A percentile compares a stretch with the other conserved stretches of the same genome.
Conservation (phyloP, 176 grass and related monocot genomes). For the Musa itinerans region DNA sequence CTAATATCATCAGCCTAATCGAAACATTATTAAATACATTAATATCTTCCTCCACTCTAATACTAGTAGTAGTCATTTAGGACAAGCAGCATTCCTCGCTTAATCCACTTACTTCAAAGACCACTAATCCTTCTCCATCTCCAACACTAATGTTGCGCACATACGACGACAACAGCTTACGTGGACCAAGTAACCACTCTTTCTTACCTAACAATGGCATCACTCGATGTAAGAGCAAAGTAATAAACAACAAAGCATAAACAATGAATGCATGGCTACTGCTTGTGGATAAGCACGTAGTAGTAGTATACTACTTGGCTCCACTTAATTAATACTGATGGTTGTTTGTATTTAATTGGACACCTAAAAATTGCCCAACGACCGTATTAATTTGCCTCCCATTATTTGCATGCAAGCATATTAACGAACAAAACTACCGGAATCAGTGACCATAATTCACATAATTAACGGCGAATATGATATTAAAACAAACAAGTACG, state of each 20-base stretch:
- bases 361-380: too few species aligned
- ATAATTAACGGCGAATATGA: background rate
- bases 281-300: background rate
- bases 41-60: background rate
- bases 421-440: background rate
- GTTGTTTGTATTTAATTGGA: too few species aligned
- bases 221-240: background rate
- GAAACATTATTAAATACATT: background rate
- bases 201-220: background rate
- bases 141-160: background rate
- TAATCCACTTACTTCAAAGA: background rate
- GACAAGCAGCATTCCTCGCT: background rate
- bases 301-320: background rate
- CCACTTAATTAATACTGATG: background rate
- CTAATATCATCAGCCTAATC: background rate
- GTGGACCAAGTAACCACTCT: background rate
- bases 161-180: background rate
- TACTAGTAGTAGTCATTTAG: background rate
- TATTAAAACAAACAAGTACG: too few species aligned
- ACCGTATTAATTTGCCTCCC: too few species aligned
- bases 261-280: background rate
- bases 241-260: background rate
- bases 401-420: background rate
- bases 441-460: background rate
- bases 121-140: slow-evolving; percentile 1